phyloP scores from a whole-genome alignment of 2,329 filamentous ascomycete species.

The Diplodia scrobiculata region DNA sequence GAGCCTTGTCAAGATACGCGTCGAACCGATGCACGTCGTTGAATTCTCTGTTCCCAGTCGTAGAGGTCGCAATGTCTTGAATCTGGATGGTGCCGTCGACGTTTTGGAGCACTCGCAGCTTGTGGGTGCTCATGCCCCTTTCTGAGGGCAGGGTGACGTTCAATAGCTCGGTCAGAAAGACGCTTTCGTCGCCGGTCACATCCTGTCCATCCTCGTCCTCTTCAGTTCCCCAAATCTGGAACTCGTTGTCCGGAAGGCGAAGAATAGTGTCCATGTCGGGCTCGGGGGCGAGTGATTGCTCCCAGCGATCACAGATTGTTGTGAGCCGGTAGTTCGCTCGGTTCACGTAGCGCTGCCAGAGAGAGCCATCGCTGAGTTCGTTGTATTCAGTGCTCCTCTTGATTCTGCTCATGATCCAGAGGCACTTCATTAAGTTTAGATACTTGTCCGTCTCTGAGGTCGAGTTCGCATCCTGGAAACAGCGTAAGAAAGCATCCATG shows the following conservation, averaged over 20 bases:
- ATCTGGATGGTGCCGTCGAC: constrained; percentile 19
- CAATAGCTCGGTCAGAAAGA: constrained; percentile 18
- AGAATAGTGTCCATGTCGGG: constrained; percentile 17
- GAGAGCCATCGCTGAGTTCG: not conserved
- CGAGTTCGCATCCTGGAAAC: constrained; percentile 14
- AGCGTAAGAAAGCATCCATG: constrained; percentile 19
- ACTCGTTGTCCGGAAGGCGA: constrained; percentile 5
- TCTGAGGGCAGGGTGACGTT: constrained; percentile 3
- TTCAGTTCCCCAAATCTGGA: constrained; percentile 6
- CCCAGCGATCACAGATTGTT: not conserved
- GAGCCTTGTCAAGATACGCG: constrained; percentile 11
- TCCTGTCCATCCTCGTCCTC: not conserved
- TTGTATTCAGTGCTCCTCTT: constrained; percentile 2
- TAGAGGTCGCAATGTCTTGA: constrained; percentile 7
- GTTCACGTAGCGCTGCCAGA: constrained; percentile 22
- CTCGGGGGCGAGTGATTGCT: constrained; percentile 1
- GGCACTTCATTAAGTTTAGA: constrained; percentile 20
- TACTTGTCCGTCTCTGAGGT: constrained; percentile 11
- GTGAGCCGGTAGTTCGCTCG: constrained; percentile 1
- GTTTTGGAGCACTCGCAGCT: constrained; percentile 20
- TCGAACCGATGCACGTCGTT: constrained; percentile 24
- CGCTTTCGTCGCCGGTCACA: not conserved
- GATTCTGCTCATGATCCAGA: constrained; percentile 24
- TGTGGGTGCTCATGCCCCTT: constrained; percentile 8
- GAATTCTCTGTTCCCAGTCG: constrained; percentile 9